Evolutionary conservation across 2,329 filamentous ascomycete genomes (phyloP).

Genomic region (Claviceps maximensis): DNA sequence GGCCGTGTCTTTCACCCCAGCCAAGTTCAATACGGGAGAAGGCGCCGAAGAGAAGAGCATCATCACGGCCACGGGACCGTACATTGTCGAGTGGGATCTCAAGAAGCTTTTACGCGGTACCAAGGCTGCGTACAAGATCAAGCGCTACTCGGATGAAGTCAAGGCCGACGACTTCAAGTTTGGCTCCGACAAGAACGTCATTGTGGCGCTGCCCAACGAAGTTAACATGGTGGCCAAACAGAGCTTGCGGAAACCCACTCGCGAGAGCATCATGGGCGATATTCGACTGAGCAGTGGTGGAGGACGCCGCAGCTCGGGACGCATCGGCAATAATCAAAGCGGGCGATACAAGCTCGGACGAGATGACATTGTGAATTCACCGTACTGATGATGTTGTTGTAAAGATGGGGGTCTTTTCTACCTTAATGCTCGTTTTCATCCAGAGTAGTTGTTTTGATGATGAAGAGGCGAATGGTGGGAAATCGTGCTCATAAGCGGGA

Average conservation of each 20-base stretch:
- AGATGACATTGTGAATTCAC: slow-evolving; percentile 71
- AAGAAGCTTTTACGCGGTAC: slow-evolving; percentile 73
- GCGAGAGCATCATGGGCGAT: slow-evolving; percentile 76
- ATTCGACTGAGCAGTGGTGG: slow-evolving; percentile 30
- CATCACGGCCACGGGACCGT: slow-evolving; percentile 90
- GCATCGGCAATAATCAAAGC: slow-evolving; percentile 39
- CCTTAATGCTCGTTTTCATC: not conserved
- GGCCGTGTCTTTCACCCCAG: slow-evolving; percentile 75
- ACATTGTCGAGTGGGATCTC: slow-evolving; percentile 91
- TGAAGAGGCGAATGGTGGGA: too few species aligned
- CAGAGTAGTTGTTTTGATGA: too few species aligned
- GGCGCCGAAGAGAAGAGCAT: slow-evolving; percentile 79
- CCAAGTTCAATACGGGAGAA: slow-evolving; percentile 84
- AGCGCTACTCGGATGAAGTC: slow-evolving; percentile 87
- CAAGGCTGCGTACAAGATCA: slow-evolving; percentile 89
- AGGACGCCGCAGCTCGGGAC: slow-evolving; percentile 34
- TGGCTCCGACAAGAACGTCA: slow-evolving; percentile 93
- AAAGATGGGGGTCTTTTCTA: not conserved
- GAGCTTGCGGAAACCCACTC: slow-evolving; percentile 72
- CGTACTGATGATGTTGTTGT: slow-evolving; percentile 30
- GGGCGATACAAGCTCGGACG: slow-evolving; percentile 60
- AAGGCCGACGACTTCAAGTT: slow-evolving; percentile 99
- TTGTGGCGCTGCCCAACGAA: slow-evolving; percentile 91
- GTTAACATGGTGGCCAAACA: slow-evolving; percentile 94
- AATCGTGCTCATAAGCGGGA: too few species aligned